Evolutionary conservation across 169 alveolate genomes (phyloP), one percentile per base, ranked within the genome.

Genomic region (Plasmodium yoelii): DNA sequence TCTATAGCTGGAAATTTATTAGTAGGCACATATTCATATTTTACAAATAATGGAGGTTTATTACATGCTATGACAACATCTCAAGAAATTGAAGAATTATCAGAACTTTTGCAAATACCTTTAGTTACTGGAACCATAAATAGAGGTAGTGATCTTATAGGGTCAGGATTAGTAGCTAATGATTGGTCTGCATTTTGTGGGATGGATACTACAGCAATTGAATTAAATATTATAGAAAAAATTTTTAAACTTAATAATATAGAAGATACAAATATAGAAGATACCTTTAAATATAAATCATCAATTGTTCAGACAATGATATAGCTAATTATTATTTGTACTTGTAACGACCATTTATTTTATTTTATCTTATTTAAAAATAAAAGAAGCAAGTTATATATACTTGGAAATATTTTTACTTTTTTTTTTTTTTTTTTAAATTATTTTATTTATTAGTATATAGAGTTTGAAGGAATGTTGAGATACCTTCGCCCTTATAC

Each of bases 151-250:
- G 99, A 97, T 87, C 98, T 98, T 15, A 94, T 98, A 71, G 97
- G 97, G 7, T 95, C 96, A n/a, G 97, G 97, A 0, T 91, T 98
- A 42, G 98, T 98, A 53, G 99, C 98, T 15, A 99, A 99, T 93
- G 99, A 99, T 92, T 98, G 99, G 99, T 97, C 98, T 7, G 99
- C 99, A 9, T 98, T 99, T 91, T 98, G 99, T 86, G 99, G 99
- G 44, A 96, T 97, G 96, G 99, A 98, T 71, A 98, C 99, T n/a
- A 99, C 99, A 19, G 98, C 99, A 18, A 97, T 99, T 9, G 99
- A 99, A 94, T 92, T 99, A 55, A 97, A 98, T 42, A 98, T 98
- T 13, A 94, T 98, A 72, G 99, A 98, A 92, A 97, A 97, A 46
- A 97, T 97, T 13, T 98, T 97, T 93, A 97, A 97, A 92, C 94